Evolutionary conservation across 2,329 filamentous ascomycete species (phyloP), one percentile per base, ranked within the genome.

Genomic region (Xylariomycetidae sp.): DNA sequence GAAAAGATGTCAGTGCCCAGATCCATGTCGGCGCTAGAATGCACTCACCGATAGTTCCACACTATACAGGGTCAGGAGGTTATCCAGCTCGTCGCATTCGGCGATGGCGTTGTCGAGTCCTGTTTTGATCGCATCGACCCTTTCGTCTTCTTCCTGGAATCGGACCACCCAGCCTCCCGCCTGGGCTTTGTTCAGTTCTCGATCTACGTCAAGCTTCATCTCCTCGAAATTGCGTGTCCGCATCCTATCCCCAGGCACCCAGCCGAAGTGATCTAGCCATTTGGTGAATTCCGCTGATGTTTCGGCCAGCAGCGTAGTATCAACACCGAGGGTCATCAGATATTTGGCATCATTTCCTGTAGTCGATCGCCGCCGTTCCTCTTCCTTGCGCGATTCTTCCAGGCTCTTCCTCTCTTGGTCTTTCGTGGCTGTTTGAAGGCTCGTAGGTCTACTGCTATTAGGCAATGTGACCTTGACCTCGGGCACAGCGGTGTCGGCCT

Each of bases 31-130:
- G 23, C 25, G 23, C 15, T 10, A 5, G 35, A 13, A 60, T 7
- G 36, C 15, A 63, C 82, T 67, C 72, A 90, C 85, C 50, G 86
- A 87, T 41, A 98, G 70, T 59, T 98, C 92, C 17, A 96, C 92
- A 29, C 85, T 86, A 59, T 98, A 98, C 20, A 98, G 65, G 1
- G 92, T 98, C 32, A 98, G 67, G 24, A 98, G 70, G 39, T 93
- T 93, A 56, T 98, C 92, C 37, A 98, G 69, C 63, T 96, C 90
- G 49, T 98, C 93, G 52, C 92, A 96, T 62, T 98, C 92, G 14
- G 81, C 75, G 49, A 98, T 88, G n/a, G 88, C 85, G 43, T 82
- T 73, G 54, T 98, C 90, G 34, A 98, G 81, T 34, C 94, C 79
- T 37, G 68, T 76, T 49, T 90, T 88, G 47, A 98, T 86, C 17